A percentile compares a stretch with the other conserved stretches of the same genome.
Evolutionary conservation across 768 basidiomycete genomes (phyloP).

Genomic region (Boletus sp.): DNA sequence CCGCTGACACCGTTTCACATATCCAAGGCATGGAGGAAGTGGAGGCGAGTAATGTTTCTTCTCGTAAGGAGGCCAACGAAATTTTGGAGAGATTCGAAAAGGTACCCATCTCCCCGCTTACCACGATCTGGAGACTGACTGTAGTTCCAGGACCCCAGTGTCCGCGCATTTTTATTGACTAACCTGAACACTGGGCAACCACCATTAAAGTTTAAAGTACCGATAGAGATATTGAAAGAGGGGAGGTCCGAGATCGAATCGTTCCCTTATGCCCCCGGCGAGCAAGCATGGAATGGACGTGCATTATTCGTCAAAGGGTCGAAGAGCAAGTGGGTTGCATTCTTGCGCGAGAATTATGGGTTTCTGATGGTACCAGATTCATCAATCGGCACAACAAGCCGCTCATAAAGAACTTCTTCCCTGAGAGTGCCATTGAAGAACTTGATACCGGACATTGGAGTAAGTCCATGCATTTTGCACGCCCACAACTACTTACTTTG

Average conservation of each 20-base stretch:
- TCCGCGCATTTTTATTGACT: constrained; percentile 83
- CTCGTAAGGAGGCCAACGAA: constrained; percentile 66
- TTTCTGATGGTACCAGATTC: constrained; percentile 44
- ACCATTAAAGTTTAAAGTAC: constrained; percentile 65
- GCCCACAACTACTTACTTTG: constrained; percentile 4
- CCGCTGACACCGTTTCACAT: constrained; percentile 63
- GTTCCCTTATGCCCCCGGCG: constrained; percentile 68
- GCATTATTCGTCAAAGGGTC: constrained; percentile 75
- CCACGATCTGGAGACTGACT: constrained; percentile 2
- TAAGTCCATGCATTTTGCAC: constrained; percentile 32
- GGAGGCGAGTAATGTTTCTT: constrained; percentile 52
- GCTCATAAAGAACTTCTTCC: constrained; percentile 66
- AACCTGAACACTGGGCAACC: constrained; percentile 52
- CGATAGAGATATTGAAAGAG: constrained; percentile 59
- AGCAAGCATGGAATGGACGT: constrained; percentile 51
- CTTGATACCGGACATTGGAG: constrained; percentile 89
- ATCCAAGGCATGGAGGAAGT: constrained; percentile 72
- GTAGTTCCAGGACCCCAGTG: constrained; percentile 55
- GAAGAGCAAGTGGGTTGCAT: constrained; percentile 59
- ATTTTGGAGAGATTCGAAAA: constrained; percentile 61
- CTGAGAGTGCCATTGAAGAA: constrained; percentile 54
- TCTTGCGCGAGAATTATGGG: background rate
- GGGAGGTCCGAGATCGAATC: constrained; percentile 67
- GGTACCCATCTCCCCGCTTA: constrained; percentile 35
- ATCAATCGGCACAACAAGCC: constrained; percentile 71